Conservation (phyloP, 2,329 filamentous ascomycete genomes). For the Amphichorda felina region DNA sequence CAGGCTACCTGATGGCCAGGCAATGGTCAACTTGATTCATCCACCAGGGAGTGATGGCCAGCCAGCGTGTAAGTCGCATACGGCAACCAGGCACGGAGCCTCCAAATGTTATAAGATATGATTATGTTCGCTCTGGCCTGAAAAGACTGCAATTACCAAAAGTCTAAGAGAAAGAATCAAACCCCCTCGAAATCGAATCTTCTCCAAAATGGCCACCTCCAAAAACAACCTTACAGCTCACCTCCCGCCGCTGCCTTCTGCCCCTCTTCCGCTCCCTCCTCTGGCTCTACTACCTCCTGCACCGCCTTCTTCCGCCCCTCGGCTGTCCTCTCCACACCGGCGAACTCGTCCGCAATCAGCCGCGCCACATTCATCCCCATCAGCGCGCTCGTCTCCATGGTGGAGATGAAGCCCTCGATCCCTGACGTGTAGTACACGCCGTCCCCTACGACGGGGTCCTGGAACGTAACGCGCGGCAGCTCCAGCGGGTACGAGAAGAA, state of each 20-base stretch:
- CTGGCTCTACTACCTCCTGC: neutral
- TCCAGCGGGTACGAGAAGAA: constrained; percentile 83
- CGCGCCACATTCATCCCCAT: constrained; percentile 81
- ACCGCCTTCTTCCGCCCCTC: constrained; percentile 4
- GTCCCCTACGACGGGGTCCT: constrained; percentile 58
- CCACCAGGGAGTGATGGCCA: too few species aligned
- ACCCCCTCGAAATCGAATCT: too few species aligned
- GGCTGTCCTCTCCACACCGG: constrained; percentile 10
- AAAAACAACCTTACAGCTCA: constrained; percentile 1
- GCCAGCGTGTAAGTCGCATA: too few species aligned
- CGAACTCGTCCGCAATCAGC: constrained; percentile 52
- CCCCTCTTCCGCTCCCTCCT: neutral
- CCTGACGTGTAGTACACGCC: constrained; percentile 61
- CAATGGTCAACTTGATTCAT: too few species aligned
- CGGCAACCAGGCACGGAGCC: too few species aligned
- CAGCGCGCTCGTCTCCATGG: constrained; percentile 91
- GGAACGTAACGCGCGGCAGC: constrained; percentile 77
- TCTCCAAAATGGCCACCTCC: too few species aligned
- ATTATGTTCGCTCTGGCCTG: too few species aligned
- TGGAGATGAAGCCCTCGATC: constrained; percentile 90
- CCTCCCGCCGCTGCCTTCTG: neutral
- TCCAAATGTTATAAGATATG: too few species aligned
- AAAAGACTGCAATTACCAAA: too few species aligned
- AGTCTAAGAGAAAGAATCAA: too few species aligned
- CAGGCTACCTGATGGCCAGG: too few species aligned